Conservation (phyloP, 495 filamentous ascomycete genomes). For the Copromyces sp. region DNA sequence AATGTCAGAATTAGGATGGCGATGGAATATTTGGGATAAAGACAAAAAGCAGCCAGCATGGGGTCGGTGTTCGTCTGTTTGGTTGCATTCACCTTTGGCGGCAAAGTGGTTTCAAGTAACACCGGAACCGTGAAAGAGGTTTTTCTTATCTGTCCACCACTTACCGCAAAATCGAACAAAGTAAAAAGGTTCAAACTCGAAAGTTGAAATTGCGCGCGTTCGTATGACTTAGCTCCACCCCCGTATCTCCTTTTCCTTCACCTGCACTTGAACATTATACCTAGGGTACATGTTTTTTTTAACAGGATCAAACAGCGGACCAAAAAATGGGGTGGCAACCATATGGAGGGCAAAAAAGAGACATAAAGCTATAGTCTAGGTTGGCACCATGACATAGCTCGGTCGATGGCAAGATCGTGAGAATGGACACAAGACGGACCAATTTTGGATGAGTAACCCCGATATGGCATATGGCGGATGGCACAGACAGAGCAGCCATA, state of each 20-base stretch:
- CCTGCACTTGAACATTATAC: not conserved
- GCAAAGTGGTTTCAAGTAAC: not conserved
- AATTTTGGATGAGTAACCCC: not conserved
- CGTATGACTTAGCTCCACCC: not conserved
- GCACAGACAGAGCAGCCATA: not conserved
- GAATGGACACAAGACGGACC: not conserved
- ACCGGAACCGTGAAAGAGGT: not conserved
- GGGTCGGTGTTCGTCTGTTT: slow-evolving; percentile 5
- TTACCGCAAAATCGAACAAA: not conserved
- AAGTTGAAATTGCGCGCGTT: not conserved
- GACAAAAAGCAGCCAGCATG: slow-evolving; percentile 8
- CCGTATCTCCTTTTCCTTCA: not conserved
- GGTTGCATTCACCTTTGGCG: slow-evolving; percentile 1
- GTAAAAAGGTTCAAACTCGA: not conserved
- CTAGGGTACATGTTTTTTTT: not conserved
- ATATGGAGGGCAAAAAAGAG: not conserved
- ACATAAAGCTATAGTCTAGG: not conserved
- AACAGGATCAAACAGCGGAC: not conserved
- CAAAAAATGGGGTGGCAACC: not conserved
- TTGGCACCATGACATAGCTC: not conserved
- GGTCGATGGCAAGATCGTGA: not conserved
- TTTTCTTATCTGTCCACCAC: not conserved
- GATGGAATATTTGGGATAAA: not conserved
- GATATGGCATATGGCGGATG: not conserved
- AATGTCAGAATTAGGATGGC: not conserved